Base-by-base conservation (phyloP, 164 flowering plant genomes). In the Magnolia sinica region DNA sequence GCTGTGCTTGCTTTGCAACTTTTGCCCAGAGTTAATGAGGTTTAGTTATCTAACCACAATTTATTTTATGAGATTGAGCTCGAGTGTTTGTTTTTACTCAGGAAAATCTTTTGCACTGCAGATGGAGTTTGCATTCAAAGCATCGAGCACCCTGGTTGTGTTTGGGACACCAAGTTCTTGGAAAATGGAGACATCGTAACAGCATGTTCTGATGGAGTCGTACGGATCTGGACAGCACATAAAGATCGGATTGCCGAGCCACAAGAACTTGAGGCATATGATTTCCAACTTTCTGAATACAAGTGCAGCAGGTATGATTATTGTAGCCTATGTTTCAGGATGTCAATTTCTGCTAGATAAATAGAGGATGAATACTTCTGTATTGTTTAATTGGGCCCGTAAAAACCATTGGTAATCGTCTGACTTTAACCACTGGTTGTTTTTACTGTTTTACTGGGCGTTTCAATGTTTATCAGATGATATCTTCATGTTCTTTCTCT, bases 81-180 rank as follows among this genome's bases (percentile, higher is more conserved):
- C 10, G 19, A 55, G 13, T 31, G 7, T 31, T 29, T 31, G 14
- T 8, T 19, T 70, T 70, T 70, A 49, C 55, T 24, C 6, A 23
- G 16, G 59, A 7, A 63, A 74, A 51, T 64, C 7, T 23, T 50
- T 31, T 52, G 14, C 69, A 23, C 78, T 86, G 82, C 87, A 94
- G 98, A 96, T 92, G 99, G 99, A 78, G 82, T 83, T 77, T 93
- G 98, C 76, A 80, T 94, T 67, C 99, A 96, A 81, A 96, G 93
- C 88, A 84, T 96, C 77, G 98, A 96, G 81, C 99, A 96, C 82
- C 99, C 99, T 83, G 99, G 99, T 68, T 96, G 98, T 83, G 98
- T 94, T 76, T 94, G 99, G 99, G 98, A 96, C 86, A 88, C 83
- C 68, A 96, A 94, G 81, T 96, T 96, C 81, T 84, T 96, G 87